phyloP scores from a whole-genome alignment of 2,329 filamentous ascomycete species.

The Trematosphaeria pertusa region DNA sequence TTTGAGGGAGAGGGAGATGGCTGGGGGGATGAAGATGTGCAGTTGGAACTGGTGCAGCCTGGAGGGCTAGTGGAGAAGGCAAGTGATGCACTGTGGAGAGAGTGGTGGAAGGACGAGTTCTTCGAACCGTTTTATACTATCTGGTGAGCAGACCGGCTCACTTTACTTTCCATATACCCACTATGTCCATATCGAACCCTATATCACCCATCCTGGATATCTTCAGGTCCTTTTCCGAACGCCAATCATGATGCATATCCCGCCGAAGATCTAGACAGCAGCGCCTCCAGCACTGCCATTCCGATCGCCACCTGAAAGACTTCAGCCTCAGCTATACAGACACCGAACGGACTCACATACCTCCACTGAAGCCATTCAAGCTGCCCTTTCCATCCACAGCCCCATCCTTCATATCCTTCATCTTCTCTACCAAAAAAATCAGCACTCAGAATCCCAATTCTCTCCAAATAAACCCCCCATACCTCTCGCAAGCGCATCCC shows the following conservation, averaged over 20 bases:
- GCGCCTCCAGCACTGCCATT: background rate
- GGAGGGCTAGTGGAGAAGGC: background rate
- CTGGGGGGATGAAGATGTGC: constrained; percentile 10
- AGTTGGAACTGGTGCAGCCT: constrained; percentile 7
- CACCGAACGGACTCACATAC: too few relatives aligned
- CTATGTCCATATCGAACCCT: too few relatives aligned
- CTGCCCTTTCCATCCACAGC: background rate
- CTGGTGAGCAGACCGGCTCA: too few relatives aligned
- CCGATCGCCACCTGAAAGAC: background rate
- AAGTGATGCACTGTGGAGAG: too few relatives aligned
- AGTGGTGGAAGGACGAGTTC: too few relatives aligned
- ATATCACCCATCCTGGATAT: background rate
- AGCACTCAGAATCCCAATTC: too few relatives aligned
- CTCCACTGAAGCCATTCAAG: background rate
- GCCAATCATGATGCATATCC: background rate
- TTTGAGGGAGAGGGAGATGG: background rate
- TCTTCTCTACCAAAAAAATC: background rate
- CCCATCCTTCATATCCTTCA: background rate
- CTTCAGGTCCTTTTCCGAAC: background rate
- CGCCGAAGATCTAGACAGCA: too few relatives aligned
- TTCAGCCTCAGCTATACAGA: too few relatives aligned
- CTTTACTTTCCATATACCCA: too few relatives aligned
- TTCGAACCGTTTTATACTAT: too few relatives aligned
- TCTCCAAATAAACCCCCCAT: too few relatives aligned
- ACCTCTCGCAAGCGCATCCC: constrained; percentile 1